Percentiles rank a stretch among this genome's conserved stretches.
Conservation (phyloP, 495 filamentous ascomycete genomes). For the Astrocystis sublimbata region DNA sequence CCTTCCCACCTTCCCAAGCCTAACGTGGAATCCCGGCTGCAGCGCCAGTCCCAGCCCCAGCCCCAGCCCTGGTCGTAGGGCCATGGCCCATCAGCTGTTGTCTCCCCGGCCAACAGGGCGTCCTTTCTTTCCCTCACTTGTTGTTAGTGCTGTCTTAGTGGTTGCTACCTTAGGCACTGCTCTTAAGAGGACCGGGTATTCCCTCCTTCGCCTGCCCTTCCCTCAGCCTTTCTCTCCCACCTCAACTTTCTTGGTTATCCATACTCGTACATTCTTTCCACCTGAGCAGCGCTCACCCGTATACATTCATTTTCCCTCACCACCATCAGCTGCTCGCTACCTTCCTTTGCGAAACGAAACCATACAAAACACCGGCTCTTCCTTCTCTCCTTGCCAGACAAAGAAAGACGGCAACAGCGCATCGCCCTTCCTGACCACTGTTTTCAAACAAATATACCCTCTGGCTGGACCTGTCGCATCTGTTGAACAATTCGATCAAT, state of each 20-base stretch:
- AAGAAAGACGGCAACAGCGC: neutral
- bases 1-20: no score
- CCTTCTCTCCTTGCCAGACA: slow-evolving; percentile 1
- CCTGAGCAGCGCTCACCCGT: slow-evolving; percentile 40
- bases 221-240: slow-evolving; percentile 20
- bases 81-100: slow-evolving; percentile 9
- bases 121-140: neutral
- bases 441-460: slow-evolving; percentile 11
- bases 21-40: no score
- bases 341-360: slow-evolving; percentile 27
- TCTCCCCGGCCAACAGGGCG: slow-evolving; percentile 3
- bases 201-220: slow-evolving; percentile 5
- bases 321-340: slow-evolving; percentile 27
- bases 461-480: slow-evolving; percentile 19
- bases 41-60: slow-evolving; percentile 2
- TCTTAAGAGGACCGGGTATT: slow-evolving; percentile 2
- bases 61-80: slow-evolving; percentile 4
- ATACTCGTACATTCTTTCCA: slow-evolving; percentile 41
- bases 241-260: slow-evolving; percentile 26
- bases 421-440: slow-evolving; percentile 10
- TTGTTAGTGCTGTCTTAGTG: neutral
- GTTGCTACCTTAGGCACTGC: neutral
- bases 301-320: slow-evolving; percentile 38
- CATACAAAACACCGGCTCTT: neutral
- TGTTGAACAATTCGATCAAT: neutral